Conservation (phyloP, 176 grass and related monocot genomes). For the Musa schizocarpa region DNA sequence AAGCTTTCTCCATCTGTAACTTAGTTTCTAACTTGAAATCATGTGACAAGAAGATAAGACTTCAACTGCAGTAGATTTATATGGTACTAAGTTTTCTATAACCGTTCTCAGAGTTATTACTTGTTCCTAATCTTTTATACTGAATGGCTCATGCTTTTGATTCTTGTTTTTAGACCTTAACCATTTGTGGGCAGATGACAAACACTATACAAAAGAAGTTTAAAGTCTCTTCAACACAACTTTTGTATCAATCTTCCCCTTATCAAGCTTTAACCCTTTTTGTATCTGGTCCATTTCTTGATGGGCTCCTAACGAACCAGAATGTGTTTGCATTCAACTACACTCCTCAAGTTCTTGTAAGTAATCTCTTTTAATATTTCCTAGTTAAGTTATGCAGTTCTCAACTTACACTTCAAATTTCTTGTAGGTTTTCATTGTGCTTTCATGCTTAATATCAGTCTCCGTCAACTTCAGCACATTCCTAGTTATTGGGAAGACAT, state of each 20-base stretch:
- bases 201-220: slow-evolving; percentile 33
- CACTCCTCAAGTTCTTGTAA: slow-evolving; percentile 27
- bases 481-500: slow-evolving; percentile 85
- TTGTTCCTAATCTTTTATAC: not conserved
- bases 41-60: not conserved
- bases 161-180: slow-evolving; percentile 16
- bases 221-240: slow-evolving; percentile 26
- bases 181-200: slow-evolving; percentile 22
- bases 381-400: not conserved
- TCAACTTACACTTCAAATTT: slow-evolving; percentile 18
- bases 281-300: slow-evolving; percentile 26
- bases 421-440: slow-evolving; percentile 68
- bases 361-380: not conserved
- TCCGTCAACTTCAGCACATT: slow-evolving; percentile 94
- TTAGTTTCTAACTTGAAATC: no score
- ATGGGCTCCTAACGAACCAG: slow-evolving; percentile 25
- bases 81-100: not conserved
- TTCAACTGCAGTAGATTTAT: not conserved
- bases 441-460: slow-evolving; percentile 81
- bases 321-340: slow-evolving; percentile 29
- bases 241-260: slow-evolving; percentile 22
- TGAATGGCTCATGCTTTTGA: not conserved
- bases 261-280: slow-evolving; percentile 26
- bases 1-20: no score
- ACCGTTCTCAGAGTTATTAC: not conserved